Base-by-base conservation (phyloP, 345 rosid species). In the Eucalyptus cladocalyx region DNA sequence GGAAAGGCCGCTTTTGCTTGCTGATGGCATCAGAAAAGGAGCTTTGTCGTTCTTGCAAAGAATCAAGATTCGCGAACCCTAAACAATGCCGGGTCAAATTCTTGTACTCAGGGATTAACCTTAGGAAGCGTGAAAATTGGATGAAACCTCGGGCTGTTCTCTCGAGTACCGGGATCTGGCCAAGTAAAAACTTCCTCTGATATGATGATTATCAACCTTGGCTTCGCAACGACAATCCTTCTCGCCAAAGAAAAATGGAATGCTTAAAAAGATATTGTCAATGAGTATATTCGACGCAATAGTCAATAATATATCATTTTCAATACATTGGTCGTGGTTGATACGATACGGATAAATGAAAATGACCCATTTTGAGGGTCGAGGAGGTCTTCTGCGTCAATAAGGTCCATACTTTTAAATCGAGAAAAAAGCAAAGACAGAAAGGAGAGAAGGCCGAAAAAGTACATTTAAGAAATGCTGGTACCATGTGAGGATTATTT, bases 171-270 rank as follows among this genome's bases (percentile, higher is more conserved):
- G 76, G 21, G 40, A 65, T n/a, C 76, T 16, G 40, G 76, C 34
- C 76, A 17, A 65, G 9, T 17, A 11, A n/a, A 65, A n/a, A 65
- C 37, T 65, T 16, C 40, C 76, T 65, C 10, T 65, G 32, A n/a
- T 12, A n/a, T 16, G 28, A 65, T n/a, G 37, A 69, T 69, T 16
- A 69, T 69, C 42, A 17, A 37, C 42, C 80, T 65, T 32, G 17
- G 80, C 42, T 69, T 69, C 19, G 80, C 24, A 17, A 16, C 80
- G 37, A 48, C 40, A 28, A 48, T 15, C 91, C 90, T 90, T 92
- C 94, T 90, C 90, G 86, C 93, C 93, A 14, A 72, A 72, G 81
- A 37, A 37, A 37, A 72, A 72, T 37, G 28, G 14, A 37, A 37
- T 37, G 45, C 45, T 72, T 19, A 37, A 19, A 72, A 72, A 34